Evolutionary conservation across 257 asterid species (phyloP), one percentile per base, ranked within the genome.

Genomic region (Solanum acaule): DNA sequence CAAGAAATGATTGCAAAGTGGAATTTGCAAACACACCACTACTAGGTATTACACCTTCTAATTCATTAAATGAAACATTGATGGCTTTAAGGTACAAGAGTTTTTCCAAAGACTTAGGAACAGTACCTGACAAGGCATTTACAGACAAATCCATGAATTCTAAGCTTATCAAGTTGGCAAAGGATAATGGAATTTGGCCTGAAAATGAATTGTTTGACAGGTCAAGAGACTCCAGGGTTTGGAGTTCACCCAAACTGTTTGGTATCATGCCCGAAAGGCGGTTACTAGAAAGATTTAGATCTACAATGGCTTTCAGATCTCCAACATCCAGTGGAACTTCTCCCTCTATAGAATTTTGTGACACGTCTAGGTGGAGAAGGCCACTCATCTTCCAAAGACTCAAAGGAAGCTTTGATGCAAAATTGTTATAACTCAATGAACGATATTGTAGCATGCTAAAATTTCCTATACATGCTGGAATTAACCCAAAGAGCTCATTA

Each of bases 211-310:
- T 56, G n/a, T 56, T 56, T 56, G 65, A 56, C n/a, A 56, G n/a
- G 10, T 56, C 65, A 56, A 56, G 65, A 56, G 4, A 56, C 2
- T 56, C 10, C n/a, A 52, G 63, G n/a, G 0, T 52, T 52, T 52
- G 4, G n/a, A 52, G 63, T 56, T 56, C 65, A 0, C 65, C 65
- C 10, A 56, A 0, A 6, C 65, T 56, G 65, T 18, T 56, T 18
- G 65, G 65, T 56, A 56, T 56, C 65, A 0, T 18, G n/a, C 65
- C n/a, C 4, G 10, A 56, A 56, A 56, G 0, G 10, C 0, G 65
- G n/a, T 56, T 18, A 2, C 8, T 1, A 0, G n/a, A 56, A 18
- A 56, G 65, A 56, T 56, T 0, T 2, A 56, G n/a, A 6, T 1
- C 65, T 56, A 56, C 1, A 56, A 18, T 56, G 65, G 65, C 65